Evolutionary conservation across 805 yeast species (phyloP).

Genomic region (Hanseniaspora mollemarum): DNA sequence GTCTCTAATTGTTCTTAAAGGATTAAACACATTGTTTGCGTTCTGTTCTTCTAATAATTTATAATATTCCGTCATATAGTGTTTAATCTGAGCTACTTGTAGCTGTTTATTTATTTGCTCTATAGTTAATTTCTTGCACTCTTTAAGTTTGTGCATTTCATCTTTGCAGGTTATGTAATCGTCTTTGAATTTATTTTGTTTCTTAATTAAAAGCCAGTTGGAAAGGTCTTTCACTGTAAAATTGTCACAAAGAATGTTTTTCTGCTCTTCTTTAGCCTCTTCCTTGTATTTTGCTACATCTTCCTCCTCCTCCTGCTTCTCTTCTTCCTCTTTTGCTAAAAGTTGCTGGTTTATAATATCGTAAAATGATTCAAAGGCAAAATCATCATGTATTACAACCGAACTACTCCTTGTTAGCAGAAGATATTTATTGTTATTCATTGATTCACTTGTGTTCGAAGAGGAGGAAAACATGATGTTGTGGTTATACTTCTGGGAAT

Average conservation of each 20-base stretch:
- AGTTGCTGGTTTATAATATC: slow-evolving; percentile 1
- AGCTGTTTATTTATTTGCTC: not conserved
- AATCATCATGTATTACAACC: slow-evolving; percentile 1
- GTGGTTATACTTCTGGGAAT: not conserved
- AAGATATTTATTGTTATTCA: not conserved
- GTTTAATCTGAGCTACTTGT: slow-evolving; percentile 19
- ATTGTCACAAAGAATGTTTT: slow-evolving; percentile 1
- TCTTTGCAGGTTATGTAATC: slow-evolving; percentile 1
- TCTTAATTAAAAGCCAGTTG: slow-evolving; percentile 48
- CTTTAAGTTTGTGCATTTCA: not conserved
- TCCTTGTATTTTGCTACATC: not conserved
- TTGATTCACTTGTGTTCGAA: slow-evolving; percentile 13
- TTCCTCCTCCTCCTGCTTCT: not conserved
- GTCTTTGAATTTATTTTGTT: not conserved
- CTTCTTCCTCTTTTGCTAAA: not conserved
- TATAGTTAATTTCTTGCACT: not conserved
- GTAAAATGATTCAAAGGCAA: not conserved
- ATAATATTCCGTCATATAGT: slow-evolving; percentile 40
- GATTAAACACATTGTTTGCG: slow-evolving; percentile 61
- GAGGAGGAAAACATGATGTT: not conserved
- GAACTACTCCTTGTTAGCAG: not conserved
- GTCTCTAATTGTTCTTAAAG: slow-evolving; percentile 70
- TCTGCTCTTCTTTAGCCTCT: not conserved
- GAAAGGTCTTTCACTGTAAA: slow-evolving; percentile 25
- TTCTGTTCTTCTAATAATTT: slow-evolving; percentile 36